phyloP scores from a whole-genome alignment of 75 land plant species.

The Sequoia sempervirens region DNA sequence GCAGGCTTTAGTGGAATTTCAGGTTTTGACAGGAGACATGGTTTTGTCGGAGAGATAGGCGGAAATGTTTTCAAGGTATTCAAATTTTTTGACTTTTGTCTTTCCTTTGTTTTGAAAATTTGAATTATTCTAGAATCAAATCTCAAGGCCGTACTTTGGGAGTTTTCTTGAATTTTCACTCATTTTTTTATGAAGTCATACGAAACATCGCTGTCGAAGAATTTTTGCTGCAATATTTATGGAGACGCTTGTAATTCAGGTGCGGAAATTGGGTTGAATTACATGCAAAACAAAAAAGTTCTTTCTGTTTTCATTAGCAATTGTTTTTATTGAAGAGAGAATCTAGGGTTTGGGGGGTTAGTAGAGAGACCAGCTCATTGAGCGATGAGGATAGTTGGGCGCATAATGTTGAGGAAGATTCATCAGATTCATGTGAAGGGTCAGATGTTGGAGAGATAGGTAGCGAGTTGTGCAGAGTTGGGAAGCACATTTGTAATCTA shows the following conservation, averaged over 20 bases:
- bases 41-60: conserved; percentile 1
- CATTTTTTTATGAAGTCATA: neutral
- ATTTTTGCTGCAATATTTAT: neutral
- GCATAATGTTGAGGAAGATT: conserved; percentile 48
- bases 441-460: conserved; percentile 57
- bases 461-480: conserved; percentile 77
- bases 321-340: conserved; percentile 28
- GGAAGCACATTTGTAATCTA: conserved; percentile 46
- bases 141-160: neutral
- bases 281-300: neutral
- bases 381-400: conserved; percentile 13
- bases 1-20: neutral
- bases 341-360: conserved; percentile 29
- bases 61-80: neutral
- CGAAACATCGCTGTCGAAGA: neutral
- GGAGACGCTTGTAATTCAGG: neutral
- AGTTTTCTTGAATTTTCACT: neutral
- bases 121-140: neutral
- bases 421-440: conserved; percentile 47
- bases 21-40: neutral
- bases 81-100: neutral
- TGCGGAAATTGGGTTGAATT: neutral
- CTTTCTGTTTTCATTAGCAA: neutral
- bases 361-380: conserved; percentile 16
- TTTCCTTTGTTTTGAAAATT: neutral